A percentile compares a stretch with the other conserved stretches of the same genome.
These are phyloP conservation scores for Zoysia japonica DNA, from an alignment of 176 grass and related monocot species.

Conservation along the genomic window DNA sequence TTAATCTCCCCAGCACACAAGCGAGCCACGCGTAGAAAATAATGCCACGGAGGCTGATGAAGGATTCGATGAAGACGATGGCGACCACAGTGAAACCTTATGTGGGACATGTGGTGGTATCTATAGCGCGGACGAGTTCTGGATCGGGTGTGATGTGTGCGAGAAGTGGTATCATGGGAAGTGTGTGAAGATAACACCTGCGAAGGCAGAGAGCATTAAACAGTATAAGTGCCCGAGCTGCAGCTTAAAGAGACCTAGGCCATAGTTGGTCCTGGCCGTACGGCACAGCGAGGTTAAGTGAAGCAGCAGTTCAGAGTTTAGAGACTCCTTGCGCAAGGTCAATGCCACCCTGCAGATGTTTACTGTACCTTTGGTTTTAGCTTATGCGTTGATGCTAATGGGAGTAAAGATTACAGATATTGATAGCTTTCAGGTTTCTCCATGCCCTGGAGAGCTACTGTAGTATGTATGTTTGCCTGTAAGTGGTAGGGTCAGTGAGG, in stretches of 20 bases:
- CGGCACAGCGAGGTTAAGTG: neutral
- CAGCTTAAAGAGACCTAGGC: constrained; percentile 81
- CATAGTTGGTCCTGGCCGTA: neutral
- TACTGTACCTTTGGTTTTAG: constrained; percentile 49
- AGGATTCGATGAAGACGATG: constrained; percentile 77
- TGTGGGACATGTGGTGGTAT: constrained; percentile 83
- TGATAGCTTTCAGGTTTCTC: constrained; percentile 39
- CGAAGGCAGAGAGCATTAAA: constrained; percentile 95
- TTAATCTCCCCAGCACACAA: constrained; percentile 55
- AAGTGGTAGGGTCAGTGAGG: constrained; percentile 28
- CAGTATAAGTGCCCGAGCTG: constrained; percentile 98
- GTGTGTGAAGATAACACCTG: constrained; percentile 95
- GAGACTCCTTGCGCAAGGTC: constrained; percentile 39
- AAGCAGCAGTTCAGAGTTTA: constrained; percentile 24
- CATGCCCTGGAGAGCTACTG: constrained; percentile 18
- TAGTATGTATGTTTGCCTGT: constrained; percentile 29
- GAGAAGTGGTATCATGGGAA: constrained; percentile 97
- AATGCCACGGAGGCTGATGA: constrained; percentile 59
- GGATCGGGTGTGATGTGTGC: constrained; percentile 92
- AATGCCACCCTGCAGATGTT: constrained; percentile 37
- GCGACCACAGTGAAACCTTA: constrained; percentile 87
- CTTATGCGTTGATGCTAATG: constrained; percentile 50
- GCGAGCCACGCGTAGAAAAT: constrained; percentile 55
- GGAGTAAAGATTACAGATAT: constrained; percentile 41
- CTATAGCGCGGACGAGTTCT: constrained; percentile 84